phyloP scores from a whole-genome alignment of 1,284 basidiomycete species.

The Sphaerobolus stellatus region DNA sequence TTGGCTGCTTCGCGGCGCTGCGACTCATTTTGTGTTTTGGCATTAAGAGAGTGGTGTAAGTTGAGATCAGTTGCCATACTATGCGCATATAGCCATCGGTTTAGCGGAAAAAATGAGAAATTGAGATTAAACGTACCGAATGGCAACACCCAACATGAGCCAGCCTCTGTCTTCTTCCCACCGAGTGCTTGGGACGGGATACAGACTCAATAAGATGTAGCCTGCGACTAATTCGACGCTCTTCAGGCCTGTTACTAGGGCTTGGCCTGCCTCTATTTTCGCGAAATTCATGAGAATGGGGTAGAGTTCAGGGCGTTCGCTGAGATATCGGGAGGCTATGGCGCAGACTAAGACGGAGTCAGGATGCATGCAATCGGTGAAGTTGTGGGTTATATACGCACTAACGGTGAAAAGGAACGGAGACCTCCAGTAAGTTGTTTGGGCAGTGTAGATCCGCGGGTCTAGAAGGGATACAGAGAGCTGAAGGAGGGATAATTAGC shows the following conservation, averaged over 20 bases:
- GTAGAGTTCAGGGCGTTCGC: conserved; percentile 64
- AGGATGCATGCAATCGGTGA: conserved; percentile 2
- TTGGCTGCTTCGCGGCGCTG: conserved; percentile 83
- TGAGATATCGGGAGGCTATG: conserved; percentile 71
- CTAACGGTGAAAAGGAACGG: conserved; percentile 81
- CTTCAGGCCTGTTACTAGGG: conserved; percentile 70
- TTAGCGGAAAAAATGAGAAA: conserved; percentile 1
- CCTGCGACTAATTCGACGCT: conserved; percentile 73
- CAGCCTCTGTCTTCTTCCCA: conserved; percentile 82
- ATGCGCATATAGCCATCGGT: conserved; percentile 6
- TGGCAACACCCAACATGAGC: conserved; percentile 77
- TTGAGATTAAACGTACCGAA: conserved; percentile 46
- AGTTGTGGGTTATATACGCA: conserved; percentile 50
- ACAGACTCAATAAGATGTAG: conserved; percentile 70
- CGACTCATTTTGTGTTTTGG: conserved; percentile 62
- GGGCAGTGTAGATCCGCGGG: conserved; percentile 72
- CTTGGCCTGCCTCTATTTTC: conserved; percentile 68
- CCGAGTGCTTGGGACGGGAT: conserved; percentile 66
- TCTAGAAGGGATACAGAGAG: conserved; percentile 69
- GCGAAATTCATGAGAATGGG: conserved; percentile 66
- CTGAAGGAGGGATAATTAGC: conserved; percentile 7
- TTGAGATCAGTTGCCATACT: conserved; percentile 83
- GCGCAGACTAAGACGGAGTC: conserved; percentile 58
- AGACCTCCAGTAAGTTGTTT: conserved; percentile 68
- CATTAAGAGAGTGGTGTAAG: conserved; percentile 71